phyloP scores from a whole-genome alignment of 2,329 filamentous ascomycete genomes.

The Aspergillus aculeatus region DNA sequence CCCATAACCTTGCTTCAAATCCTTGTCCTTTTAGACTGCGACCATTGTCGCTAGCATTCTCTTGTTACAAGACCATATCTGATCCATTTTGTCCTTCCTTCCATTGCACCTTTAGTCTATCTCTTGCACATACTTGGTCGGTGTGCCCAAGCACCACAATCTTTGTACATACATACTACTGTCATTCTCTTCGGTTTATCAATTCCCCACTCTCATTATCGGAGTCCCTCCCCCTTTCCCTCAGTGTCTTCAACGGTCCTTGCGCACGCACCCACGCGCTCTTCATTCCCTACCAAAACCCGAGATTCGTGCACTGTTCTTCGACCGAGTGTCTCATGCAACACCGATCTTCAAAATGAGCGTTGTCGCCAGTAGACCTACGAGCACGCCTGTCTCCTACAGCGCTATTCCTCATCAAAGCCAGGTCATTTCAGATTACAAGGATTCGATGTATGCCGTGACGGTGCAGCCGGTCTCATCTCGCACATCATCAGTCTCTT shows the following conservation, averaged over 20 bases:
- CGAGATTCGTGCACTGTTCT: slow-evolving; percentile 8
- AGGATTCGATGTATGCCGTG: slow-evolving; percentile 29
- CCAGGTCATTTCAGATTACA: slow-evolving; percentile 26
- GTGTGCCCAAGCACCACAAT: slow-evolving; percentile 1
- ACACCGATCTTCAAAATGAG: slow-evolving; percentile 34
- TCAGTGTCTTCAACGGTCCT: slow-evolving; percentile 12
- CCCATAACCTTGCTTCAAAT: neutral
- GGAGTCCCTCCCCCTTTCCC: slow-evolving; percentile 10
- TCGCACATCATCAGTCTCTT: slow-evolving; percentile 37
- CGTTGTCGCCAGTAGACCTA: slow-evolving; percentile 41
- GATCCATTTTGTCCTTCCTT: slow-evolving; percentile 2
- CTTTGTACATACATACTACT: slow-evolving; percentile 1
- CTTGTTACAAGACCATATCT: slow-evolving; percentile 2
- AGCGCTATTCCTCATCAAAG: slow-evolving; percentile 26
- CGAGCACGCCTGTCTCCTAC: slow-evolving; percentile 34
- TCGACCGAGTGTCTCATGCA: slow-evolving; percentile 16
- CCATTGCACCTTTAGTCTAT: slow-evolving; percentile 2
- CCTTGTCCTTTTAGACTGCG: slow-evolving; percentile 3
- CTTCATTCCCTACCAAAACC: slow-evolving; percentile 1
- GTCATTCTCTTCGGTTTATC: slow-evolving; percentile 6
- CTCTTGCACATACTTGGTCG: slow-evolving; percentile 3
- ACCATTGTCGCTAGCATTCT: neutral
- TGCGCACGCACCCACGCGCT: slow-evolving; percentile 1
- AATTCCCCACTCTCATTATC: slow-evolving; percentile 11
- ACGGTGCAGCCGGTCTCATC: slow-evolving; percentile 32